phyloP scores from a whole-genome alignment of 352 stramenopile genomes.

The Pythium periplocum region DNA sequence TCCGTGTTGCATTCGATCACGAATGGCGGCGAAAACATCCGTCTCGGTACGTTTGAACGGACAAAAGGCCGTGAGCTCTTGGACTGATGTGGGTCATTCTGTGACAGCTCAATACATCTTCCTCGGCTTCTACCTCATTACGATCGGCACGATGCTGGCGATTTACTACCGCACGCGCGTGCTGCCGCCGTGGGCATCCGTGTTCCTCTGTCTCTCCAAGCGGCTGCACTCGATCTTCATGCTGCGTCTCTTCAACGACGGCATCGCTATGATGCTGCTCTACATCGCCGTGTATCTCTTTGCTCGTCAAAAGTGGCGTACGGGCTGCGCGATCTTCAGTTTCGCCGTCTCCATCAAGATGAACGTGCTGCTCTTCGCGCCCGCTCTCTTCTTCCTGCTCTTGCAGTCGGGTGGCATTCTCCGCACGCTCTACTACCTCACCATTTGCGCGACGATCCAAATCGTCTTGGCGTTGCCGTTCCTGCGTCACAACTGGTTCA shows the following conservation, averaged over 20 bases:
- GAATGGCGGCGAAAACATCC: slow-evolving; percentile 74
- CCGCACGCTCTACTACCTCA: slow-evolving; percentile 80
- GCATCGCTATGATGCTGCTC: slow-evolving; percentile 93
- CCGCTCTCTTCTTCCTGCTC: slow-evolving; percentile 94
- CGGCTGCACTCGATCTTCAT: slow-evolving; percentile 98
- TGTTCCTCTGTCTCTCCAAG: slow-evolving; percentile 92
- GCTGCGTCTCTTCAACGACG: slow-evolving; percentile 98
- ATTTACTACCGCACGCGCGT: slow-evolving; percentile 83
- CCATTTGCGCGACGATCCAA: slow-evolving; percentile 90
- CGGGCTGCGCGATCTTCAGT: slow-evolving; percentile 93
- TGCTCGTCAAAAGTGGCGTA: slow-evolving; percentile 73
- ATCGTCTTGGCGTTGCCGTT: slow-evolving; percentile 93
- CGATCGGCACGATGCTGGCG: slow-evolving; percentile 80
- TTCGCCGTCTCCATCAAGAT: slow-evolving; percentile 98
- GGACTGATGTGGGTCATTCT: slow-evolving; percentile 14
- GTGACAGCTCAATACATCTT: slow-evolving; percentile 92
- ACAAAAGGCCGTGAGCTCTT: slow-evolving; percentile 5
- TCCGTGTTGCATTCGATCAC: slow-evolving; percentile 91
- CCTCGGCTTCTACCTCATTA: slow-evolving; percentile 92
- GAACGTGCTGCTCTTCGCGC: slow-evolving; percentile 98
- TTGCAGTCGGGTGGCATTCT: slow-evolving; percentile 86
- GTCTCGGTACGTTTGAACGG: slow-evolving; percentile 26
- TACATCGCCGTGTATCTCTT: slow-evolving; percentile 92
- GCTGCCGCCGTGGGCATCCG: slow-evolving; percentile 83
- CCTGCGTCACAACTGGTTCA: slow-evolving; percentile 91